Evolutionary conservation across 306 rosid species (phyloP), one percentile per base, ranked within the genome.

Genomic region (Dalbergia cultrata): DNA sequence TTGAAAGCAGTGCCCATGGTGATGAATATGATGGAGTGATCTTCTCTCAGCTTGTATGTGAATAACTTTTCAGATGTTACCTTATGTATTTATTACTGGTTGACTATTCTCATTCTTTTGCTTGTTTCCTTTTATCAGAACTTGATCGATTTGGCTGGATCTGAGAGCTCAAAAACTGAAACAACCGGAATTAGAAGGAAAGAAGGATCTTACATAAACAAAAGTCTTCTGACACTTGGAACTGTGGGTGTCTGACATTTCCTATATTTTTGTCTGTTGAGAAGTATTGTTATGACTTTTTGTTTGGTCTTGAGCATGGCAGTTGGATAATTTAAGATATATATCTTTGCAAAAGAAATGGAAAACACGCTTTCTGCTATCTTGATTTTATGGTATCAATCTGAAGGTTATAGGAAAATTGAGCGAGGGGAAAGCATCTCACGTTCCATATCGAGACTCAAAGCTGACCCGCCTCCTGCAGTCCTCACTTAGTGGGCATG

Each of bases 371-470:
- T 19, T 13, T 39, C 33, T 72, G 67, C 34, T 43, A 53, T 80
- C 78, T 64, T 83, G 78, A 79, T 74, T 79, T 72, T 87, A 67
- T 86, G 74, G 74, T 85, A 86, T 86, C 72, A 82, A 80, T 91
- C 75, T 86, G 86, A 85, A 96, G 99, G 99, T 96, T 77, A 96
- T 96, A 71, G 98, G 99, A 75, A 96, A 96, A 83, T 70, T 93
- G 83, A 96, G 99, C 47, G 99, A 96, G 88, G 99, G 99, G 70
- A 96, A 96, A 89, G 96, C 99, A 84, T 93, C 97, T 56, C 99
- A 96, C 85, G 97, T 96, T 86, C 99, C 99, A 45, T 93, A 89
- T 80, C 93, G 99, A 83, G 99, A 96, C 85, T 96, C 99, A 59
- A 96, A 96, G 91, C 99, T 96, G 85, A 96, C 99, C 37, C 99